A percentile compares a stretch with the other conserved stretches of the same genome.
phyloP scores from a whole-genome alignment of 352 stramenopile genomes.

The Pythium apleroticum region DNA sequence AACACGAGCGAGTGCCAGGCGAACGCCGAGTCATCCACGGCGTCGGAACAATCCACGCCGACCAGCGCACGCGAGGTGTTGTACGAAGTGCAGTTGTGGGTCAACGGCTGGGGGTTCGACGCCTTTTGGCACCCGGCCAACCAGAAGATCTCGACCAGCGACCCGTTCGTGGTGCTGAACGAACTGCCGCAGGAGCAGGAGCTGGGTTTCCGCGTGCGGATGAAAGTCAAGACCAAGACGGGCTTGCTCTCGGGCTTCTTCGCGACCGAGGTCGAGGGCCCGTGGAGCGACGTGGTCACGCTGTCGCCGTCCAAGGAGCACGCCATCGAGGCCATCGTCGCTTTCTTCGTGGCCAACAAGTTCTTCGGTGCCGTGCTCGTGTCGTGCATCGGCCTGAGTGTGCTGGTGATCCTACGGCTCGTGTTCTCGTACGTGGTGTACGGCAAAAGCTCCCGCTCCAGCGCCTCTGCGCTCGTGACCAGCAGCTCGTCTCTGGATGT shows the following conservation, averaged over 20 bases:
- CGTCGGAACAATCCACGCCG: background rate
- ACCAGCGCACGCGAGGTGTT: slow-evolving; percentile 16
- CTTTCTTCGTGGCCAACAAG: slow-evolving; percentile 52
- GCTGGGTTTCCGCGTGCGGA: slow-evolving; percentile 55
- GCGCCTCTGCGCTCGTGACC: background rate
- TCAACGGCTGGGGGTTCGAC: slow-evolving; percentile 61
- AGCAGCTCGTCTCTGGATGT: background rate
- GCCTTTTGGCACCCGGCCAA: slow-evolving; percentile 63
- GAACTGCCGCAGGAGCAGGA: slow-evolving; percentile 57
- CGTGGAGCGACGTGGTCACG: slow-evolving; percentile 50
- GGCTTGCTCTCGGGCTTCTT: slow-evolving; percentile 46
- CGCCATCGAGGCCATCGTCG: slow-evolving; percentile 49
- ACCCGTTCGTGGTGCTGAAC: slow-evolving; percentile 57
- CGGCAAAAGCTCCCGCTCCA: slow-evolving; percentile 5
- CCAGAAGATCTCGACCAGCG: slow-evolving; percentile 36
- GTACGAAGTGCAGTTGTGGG: slow-evolving; percentile 77
- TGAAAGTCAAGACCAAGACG: slow-evolving; percentile 41
- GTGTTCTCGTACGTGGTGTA: slow-evolving; percentile 37
- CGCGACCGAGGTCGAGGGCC: slow-evolving; percentile 49
- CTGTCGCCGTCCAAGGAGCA: slow-evolving; percentile 49
- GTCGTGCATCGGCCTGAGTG: slow-evolving; percentile 48
- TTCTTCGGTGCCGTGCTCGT: slow-evolving; percentile 44
- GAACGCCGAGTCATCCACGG: background rate
- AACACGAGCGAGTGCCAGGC: slow-evolving; percentile 7
- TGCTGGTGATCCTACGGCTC: slow-evolving; percentile 40